These are phyloP conservation scores for Scheffersomyces amazonensis DNA, from an alignment of 805 yeast species.

Conservation along the genomic window DNA sequence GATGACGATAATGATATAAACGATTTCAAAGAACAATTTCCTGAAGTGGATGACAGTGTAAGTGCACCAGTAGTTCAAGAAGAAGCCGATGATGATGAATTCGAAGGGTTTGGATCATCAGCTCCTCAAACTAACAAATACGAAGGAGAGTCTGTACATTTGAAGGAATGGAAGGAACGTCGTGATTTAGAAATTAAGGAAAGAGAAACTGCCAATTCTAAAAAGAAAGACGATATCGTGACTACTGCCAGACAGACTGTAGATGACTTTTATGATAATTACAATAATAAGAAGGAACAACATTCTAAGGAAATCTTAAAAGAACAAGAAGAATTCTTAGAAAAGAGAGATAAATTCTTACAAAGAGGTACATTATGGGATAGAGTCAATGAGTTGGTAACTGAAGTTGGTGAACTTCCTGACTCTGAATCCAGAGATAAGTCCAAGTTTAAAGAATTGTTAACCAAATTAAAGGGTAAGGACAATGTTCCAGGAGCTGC, in stretches of 20 bases:
- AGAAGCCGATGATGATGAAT: slow-evolving; percentile 40
- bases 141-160: slow-evolving; percentile 49
- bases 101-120: slow-evolving; percentile 26
- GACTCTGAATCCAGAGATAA: slow-evolving; percentile 57
- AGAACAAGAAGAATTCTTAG: slow-evolving; percentile 70
- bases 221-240: slow-evolving; percentile 63
- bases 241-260: slow-evolving; percentile 77
- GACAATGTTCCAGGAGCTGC: slow-evolving; percentile 75
- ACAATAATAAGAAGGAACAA: slow-evolving; percentile 78
- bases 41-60: slow-evolving; percentile 45
- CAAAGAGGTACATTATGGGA: slow-evolving; percentile 56
- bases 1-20: slow-evolving; percentile 45
- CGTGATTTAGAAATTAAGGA: slow-evolving; percentile 74
- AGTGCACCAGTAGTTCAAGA: slow-evolving; percentile 14
- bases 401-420: slow-evolving; percentile 38
- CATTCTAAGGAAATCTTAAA: slow-evolving; percentile 58
- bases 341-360: slow-evolving; percentile 67
- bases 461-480: slow-evolving; percentile 65
- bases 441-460: slow-evolving; percentile 64
- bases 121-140: slow-evolving; percentile 14
- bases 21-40: slow-evolving; percentile 64
- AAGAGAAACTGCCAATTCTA: slow-evolving; percentile 69
- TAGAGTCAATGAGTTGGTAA: slow-evolving; percentile 51
- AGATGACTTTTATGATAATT: slow-evolving; percentile 90
- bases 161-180: slow-evolving; percentile 75